phyloP scores from a whole-genome alignment of 495 filamentous ascomycete genomes.

The Penicillium taxi region DNA sequence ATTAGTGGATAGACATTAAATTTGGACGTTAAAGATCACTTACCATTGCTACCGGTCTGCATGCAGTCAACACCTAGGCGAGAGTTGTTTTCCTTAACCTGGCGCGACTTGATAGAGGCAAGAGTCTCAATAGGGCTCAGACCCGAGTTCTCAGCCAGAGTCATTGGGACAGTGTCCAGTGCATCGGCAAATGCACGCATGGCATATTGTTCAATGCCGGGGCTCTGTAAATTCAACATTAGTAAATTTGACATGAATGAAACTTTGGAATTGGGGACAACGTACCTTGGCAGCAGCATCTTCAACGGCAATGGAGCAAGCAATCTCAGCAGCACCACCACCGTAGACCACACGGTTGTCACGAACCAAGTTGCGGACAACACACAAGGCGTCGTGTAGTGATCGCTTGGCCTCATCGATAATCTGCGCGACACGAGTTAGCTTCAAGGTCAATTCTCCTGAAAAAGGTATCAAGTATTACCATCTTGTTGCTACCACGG shows the following conservation, averaged over 20 bases:
- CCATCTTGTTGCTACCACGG: constrained; percentile 99
- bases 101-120: constrained; percentile 87
- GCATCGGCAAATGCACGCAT: constrained; percentile 98
- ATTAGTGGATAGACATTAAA: not conserved
- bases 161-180: constrained; percentile 91
- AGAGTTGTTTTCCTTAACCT: constrained; percentile 81
- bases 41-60: constrained; percentile 81
- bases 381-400: constrained; percentile 93
- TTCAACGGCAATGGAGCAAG: constrained; percentile 92
- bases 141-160: constrained; percentile 93
- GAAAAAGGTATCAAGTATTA: constrained; percentile 21
- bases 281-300: constrained; percentile 80
- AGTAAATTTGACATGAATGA: constrained; percentile 6
- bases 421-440: constrained; percentile 58
- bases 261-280: not conserved
- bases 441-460: too few relatives aligned
- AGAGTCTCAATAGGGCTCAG: constrained; percentile 92
- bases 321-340: constrained; percentile 94
- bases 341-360: constrained; percentile 99
- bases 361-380: constrained; percentile 89
- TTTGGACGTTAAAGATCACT: constrained; percentile 12
- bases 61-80: constrained; percentile 96
- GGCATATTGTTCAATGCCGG: constrained; percentile 93
- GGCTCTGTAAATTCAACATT: constrained; percentile 46
- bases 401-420: constrained; percentile 98